Evolutionary conservation across 2,329 filamentous ascomycete genomes (phyloP), one percentile per base, ranked within the genome.

Genomic region (Alternaria consortialis): DNA sequence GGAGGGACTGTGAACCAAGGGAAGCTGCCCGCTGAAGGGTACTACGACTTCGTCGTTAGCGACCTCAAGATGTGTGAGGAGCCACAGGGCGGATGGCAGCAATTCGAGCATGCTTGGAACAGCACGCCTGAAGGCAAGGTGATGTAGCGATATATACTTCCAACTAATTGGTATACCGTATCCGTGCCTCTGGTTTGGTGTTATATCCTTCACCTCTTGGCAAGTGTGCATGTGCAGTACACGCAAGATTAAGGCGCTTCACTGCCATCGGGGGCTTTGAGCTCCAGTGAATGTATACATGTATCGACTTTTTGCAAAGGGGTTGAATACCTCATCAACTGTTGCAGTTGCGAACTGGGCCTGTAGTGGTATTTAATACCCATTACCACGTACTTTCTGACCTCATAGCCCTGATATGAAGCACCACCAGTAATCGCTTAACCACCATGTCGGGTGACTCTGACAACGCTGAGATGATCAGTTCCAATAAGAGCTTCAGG

Each of bases 1-100:
- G 86, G 86, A 0, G 86, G 86, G 0, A 87, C 85, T 60, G 86
- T 88, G 5, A 87, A 85, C 64, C 74, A 81, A 15, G 85, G 85
- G 0, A 81, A 80, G 68, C 74, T 80, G 13, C 86, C 86, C 0
- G 73, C 67, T 0, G 82, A 87, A 64, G 86, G 86, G 0, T 74
- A 77, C 23, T 88, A 88, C 68, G 86, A 88, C 58, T 81, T 88
- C 74, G 81, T 87, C 2, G 77, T 88, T 0, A 83, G 85, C 58
- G 80, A 80, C 25, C 63, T 88, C 50, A 83, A 80, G 64, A 80
- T 88, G 80, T 81, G 79, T 32, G 84, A 85, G 43, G 83, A 84
- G 67, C 84, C 84, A 0, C 79, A 81, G 5, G 85, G 86, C 1
- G 86, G 86, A 0, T 88, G 86, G 86, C 73, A 74, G 1, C 77